phyloP scores from a whole-genome alignment of 192 early-diverging fungal species.

The Coemansia aciculifera region DNA sequence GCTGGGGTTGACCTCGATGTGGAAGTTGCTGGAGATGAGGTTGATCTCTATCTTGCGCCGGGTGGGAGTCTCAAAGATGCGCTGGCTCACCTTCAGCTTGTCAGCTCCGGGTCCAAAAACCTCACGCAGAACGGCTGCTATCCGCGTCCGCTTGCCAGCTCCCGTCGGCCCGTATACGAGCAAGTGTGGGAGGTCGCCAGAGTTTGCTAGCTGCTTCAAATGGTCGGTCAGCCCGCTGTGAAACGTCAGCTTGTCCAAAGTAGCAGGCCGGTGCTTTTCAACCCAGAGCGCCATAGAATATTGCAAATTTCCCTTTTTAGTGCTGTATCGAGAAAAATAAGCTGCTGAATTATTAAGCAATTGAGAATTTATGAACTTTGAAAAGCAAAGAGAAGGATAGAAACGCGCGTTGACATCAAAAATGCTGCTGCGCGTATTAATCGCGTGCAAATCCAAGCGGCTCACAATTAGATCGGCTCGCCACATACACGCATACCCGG shows the following conservation, averaged over 20 bases:
- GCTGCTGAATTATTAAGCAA: neutral
- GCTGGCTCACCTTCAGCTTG: constrained; percentile 91
- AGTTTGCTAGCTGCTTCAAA: constrained; percentile 72
- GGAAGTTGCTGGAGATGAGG: constrained; percentile 90
- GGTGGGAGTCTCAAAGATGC: constrained; percentile 81
- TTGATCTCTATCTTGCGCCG: constrained; percentile 84
- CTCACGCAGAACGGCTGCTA: constrained; percentile 81
- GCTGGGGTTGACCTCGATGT: constrained; percentile 95
- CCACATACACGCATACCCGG: too few species aligned
- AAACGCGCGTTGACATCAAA: neutral
- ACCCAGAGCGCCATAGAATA: constrained; percentile 74
- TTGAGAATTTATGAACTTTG: neutral
- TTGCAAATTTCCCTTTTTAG: neutral
- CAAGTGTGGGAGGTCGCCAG: constrained; percentile 91
- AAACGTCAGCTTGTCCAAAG: constrained; percentile 82
- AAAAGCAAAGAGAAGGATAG: neutral
- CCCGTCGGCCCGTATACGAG: constrained; percentile 95
- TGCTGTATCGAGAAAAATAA: neutral
- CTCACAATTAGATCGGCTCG: constrained; percentile 8
- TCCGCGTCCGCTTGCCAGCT: constrained; percentile 95
- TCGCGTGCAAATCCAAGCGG: neutral
- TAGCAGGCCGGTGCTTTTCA: constrained; percentile 88
- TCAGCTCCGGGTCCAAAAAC: constrained; percentile 89
- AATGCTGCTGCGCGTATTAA: neutral
- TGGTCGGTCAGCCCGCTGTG: constrained; percentile 74